phyloP scores from a whole-genome alignment of 768 basidiomycete genomes.

The Leccinum variicolor region DNA sequence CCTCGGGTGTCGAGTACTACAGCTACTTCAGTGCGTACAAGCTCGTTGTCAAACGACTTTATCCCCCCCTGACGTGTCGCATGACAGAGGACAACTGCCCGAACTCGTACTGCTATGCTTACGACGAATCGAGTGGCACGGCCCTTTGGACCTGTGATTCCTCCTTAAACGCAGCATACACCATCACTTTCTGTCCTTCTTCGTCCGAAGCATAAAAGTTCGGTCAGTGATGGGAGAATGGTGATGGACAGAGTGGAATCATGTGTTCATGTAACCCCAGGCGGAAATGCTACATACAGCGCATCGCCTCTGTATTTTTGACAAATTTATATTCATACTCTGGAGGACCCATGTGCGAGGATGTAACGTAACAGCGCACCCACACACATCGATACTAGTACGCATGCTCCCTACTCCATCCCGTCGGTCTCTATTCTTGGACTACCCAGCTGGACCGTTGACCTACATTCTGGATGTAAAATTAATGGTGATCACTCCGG shows the following conservation, averaged over 20 bases:
- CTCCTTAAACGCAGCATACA: conserved; percentile 36
- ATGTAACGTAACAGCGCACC: neutral
- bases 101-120: conserved; percentile 50
- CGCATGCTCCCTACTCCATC: too few species aligned
- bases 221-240: neutral
- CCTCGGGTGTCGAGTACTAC: conserved; percentile 40
- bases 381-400: neutral
- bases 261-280: neutral
- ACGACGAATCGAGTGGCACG: conserved; percentile 45
- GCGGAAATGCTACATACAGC: neutral
- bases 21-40: conserved; percentile 43
- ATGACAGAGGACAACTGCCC: conserved; percentile 39
- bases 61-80: neutral
- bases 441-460: neutral
- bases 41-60: neutral
- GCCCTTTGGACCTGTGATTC: conserved; percentile 46
- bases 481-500: too few species aligned
- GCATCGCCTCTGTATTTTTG: neutral
- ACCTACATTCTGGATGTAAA: neutral
- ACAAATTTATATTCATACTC: neutral
- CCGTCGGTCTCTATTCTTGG: neutral
- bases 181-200: conserved; percentile 44
- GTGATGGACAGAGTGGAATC: neutral
- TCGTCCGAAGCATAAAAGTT: neutral
- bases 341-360: neutral